Conservation (phyloP, 2,329 filamentous ascomycete species). For the Talaromyces sp. region DNA sequence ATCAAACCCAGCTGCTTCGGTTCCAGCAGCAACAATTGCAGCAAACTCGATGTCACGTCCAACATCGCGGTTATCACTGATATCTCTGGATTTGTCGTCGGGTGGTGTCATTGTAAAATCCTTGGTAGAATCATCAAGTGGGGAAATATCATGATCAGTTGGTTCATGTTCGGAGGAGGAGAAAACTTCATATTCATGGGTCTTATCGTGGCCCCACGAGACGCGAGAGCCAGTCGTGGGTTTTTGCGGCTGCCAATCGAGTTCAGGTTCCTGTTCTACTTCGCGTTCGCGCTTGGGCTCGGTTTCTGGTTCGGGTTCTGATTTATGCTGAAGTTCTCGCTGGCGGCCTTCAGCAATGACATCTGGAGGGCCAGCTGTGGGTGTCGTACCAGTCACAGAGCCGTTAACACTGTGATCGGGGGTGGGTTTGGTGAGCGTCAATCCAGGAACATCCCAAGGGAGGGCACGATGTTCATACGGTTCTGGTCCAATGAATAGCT, state of each 20-base stretch:
- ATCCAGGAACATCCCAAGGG: slow-evolving; percentile 54
- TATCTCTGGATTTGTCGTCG: slow-evolving; percentile 6
- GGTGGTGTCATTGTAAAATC: slow-evolving; percentile 12
- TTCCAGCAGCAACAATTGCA: slow-evolving; percentile 68
- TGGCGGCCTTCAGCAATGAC: slow-evolving; percentile 8
- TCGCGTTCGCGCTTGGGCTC: not conserved
- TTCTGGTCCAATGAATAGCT: slow-evolving; percentile 22
- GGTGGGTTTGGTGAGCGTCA: slow-evolving; percentile 62
- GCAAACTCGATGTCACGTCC: slow-evolving; percentile 70
- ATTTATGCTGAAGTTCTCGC: not conserved
- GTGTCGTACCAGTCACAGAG: slow-evolving; percentile 36
- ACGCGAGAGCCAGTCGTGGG: slow-evolving; percentile 58
- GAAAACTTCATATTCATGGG: slow-evolving; percentile 64
- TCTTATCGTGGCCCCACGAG: slow-evolving; percentile 67
- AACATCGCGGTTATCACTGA: slow-evolving; percentile 47
- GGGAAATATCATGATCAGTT: slow-evolving; percentile 27
- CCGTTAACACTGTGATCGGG: slow-evolving; percentile 54
- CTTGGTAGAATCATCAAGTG: slow-evolving; percentile 11
- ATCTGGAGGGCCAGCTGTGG: slow-evolving; percentile 34
- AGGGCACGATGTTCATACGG: slow-evolving; percentile 25
- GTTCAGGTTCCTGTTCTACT: not conserved
- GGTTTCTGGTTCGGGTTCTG: not conserved
- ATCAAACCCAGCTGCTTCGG: slow-evolving; percentile 71
- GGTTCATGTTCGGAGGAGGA: slow-evolving; percentile 49
- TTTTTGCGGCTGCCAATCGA: slow-evolving; percentile 42